Conservation (phyloP, 108 stramenopile species). For the Fragilaria crotonensis region DNA sequence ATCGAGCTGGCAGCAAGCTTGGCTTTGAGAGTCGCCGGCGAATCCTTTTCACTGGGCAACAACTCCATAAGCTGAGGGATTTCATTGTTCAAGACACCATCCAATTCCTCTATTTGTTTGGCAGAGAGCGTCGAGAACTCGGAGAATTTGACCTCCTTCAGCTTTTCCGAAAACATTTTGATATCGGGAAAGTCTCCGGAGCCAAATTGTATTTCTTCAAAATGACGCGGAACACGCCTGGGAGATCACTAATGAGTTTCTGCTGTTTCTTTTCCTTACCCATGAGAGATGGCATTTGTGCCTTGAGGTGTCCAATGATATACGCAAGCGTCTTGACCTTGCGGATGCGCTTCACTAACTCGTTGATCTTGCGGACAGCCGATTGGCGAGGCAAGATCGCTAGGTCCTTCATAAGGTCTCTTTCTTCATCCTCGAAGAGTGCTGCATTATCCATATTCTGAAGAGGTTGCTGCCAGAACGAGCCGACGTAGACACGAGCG, state of each 20-base stretch:
- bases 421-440: conserved; percentile 80
- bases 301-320: conserved; percentile 95
- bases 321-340: conserved; percentile 97
- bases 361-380: conserved; percentile 96
- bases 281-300: conserved; percentile 95
- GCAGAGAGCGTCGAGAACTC: conserved; percentile 96
- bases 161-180: conserved; percentile 70
- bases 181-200: conserved; percentile 75
- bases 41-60: conserved; percentile 38
- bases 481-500: conserved; percentile 96
- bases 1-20: conserved; percentile 39
- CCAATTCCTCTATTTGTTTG: conserved; percentile 82
- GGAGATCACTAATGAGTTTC: conserved; percentile 84
- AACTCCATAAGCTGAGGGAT: conserved; percentile 83
- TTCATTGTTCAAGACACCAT: conserved; percentile 77
- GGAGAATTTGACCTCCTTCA: conserved; percentile 84
- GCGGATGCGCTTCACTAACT: conserved; percentile 95
- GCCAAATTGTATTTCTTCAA: conserved; percentile 81
- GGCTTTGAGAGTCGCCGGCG: conserved; percentile 64
- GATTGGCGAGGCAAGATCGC: conserved; percentile 90
- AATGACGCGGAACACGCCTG: conserved; percentile 87
- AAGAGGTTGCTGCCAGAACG: conserved; percentile 91
- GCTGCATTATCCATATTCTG: conserved; percentile 77
- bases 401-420: conserved; percentile 93
- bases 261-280: conserved; percentile 92